phyloP scores from a whole-genome alignment of 148 eudicot genomes.

The Linanthus parryae region DNA sequence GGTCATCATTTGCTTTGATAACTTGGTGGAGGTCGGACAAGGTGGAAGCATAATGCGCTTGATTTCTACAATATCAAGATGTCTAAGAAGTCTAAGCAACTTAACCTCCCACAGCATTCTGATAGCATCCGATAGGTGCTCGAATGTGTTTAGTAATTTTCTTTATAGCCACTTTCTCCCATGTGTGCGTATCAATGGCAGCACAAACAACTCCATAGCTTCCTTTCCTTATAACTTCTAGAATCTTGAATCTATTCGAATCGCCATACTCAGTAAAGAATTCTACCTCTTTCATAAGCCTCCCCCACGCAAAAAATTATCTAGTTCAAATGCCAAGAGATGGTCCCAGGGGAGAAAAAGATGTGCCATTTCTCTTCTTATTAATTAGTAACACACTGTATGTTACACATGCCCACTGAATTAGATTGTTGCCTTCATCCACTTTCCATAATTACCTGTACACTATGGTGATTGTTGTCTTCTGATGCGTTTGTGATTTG shows the following conservation, averaged over 20 bases:
- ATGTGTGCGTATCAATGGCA: constrained; percentile 74
- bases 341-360: no score
- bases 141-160: constrained; percentile 91
- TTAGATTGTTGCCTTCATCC: no score
- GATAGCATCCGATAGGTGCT: constrained; percentile 93
- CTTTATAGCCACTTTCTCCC: constrained; percentile 90
- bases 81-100: constrained; percentile 85
- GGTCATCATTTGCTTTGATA: constrained; percentile 91
- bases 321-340: no score
- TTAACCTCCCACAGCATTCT: constrained; percentile 88
- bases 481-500: no score
- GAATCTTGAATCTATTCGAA: constrained; percentile 71
- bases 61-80: constrained; percentile 89
- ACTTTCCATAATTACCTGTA: no score
- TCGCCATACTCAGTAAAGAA: constrained; percentile 93
- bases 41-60: constrained; percentile 86
- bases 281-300: constrained; percentile 63
- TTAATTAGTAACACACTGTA: no score
- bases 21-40: constrained; percentile 90
- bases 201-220: constrained; percentile 94
- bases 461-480: no score
- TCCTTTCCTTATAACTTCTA: constrained; percentile 93
- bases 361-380: no score
- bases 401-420: no score
- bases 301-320: no score